phyloP scores from a whole-genome alignment of 352 stramenopile species.

The Aphanomyces invadans region DNA sequence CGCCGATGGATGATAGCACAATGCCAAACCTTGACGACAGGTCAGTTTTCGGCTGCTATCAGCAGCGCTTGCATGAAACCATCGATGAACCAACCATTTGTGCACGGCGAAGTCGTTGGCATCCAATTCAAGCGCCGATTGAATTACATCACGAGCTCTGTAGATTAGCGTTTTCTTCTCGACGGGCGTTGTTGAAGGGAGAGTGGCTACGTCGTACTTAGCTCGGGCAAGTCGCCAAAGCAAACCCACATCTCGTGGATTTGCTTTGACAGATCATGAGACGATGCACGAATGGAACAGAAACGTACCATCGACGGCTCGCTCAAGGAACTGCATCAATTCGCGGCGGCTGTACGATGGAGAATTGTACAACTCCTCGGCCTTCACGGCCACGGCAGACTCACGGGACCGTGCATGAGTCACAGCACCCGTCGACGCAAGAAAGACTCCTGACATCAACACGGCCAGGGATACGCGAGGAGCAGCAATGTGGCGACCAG shows the following conservation, averaged over 20 bases:
- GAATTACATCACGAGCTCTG: conserved; percentile 50
- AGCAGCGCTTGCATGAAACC: too few species aligned
- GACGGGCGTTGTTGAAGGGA: conserved; percentile 42
- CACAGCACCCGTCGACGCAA: neutral
- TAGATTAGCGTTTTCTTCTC: conserved; percentile 74
- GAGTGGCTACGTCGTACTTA: conserved; percentile 54
- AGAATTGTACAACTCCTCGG: conserved; percentile 78
- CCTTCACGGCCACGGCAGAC: conserved; percentile 9
- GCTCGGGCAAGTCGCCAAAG: conserved; percentile 57
- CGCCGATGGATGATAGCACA: conserved; percentile 71
- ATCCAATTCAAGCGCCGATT: conserved; percentile 43
- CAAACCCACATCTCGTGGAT: conserved; percentile 49
- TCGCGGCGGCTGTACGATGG: conserved; percentile 58
- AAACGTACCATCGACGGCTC: conserved; percentile 37
- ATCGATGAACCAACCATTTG: conserved; percentile 74
- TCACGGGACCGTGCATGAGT: neutral
- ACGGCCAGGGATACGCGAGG: neutral
- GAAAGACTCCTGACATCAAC: neutral
- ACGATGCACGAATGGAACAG: neutral
- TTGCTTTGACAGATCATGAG: conserved; percentile 20
- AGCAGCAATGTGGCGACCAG: too few species aligned
- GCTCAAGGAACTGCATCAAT: conserved; percentile 54
- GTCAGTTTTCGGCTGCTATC: neutral
- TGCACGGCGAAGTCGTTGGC: conserved; percentile 59
- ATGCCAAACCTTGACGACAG: conserved; percentile 49